A percentile compares a stretch with the other conserved stretches of the same genome.
phyloP scores from a whole-genome alignment of 306 rosid species.

The Spatholobus suberectus region DNA sequence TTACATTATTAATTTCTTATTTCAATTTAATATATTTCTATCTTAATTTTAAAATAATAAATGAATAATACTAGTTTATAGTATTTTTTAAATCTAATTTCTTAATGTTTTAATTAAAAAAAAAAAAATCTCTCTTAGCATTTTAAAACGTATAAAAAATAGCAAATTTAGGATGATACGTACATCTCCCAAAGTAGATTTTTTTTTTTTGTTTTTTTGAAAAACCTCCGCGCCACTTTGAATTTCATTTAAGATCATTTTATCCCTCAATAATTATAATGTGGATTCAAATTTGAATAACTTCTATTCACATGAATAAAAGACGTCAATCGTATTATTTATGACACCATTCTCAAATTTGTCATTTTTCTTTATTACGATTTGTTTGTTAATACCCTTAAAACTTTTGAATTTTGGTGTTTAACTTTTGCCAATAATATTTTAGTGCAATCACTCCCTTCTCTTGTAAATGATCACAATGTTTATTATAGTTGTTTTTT shows the following conservation, averaged over 20 bases:
- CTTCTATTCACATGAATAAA: neutral
- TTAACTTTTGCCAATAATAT: neutral
- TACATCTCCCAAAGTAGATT: too few species aligned
- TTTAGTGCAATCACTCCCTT: neutral
- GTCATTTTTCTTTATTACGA: neutral
- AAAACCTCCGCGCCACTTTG: too few species aligned
- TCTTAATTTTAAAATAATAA: too few species aligned
- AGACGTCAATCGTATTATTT: neutral
- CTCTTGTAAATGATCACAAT: neutral
- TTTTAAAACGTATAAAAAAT: too few species aligned
- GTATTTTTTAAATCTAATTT: too few species aligned
- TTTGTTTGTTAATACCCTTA: neutral
- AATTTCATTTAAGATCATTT: neutral
- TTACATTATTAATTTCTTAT: too few species aligned
- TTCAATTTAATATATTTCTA: too few species aligned
- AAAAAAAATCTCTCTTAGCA: too few species aligned
- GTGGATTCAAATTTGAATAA: neutral
- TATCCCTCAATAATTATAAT: neutral
- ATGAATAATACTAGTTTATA: too few species aligned
- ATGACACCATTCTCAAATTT: neutral
- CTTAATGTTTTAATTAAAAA: too few species aligned
- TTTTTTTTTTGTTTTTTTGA: too few species aligned
- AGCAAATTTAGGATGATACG: too few species aligned
- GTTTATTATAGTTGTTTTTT: neutral
- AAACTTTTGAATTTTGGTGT: neutral